Percentiles rank a stretch among this genome's conserved stretches.
Evolutionary conservation across 495 filamentous ascomycete genomes (phyloP).

Genomic region (Amniculicola lignicola): DNA sequence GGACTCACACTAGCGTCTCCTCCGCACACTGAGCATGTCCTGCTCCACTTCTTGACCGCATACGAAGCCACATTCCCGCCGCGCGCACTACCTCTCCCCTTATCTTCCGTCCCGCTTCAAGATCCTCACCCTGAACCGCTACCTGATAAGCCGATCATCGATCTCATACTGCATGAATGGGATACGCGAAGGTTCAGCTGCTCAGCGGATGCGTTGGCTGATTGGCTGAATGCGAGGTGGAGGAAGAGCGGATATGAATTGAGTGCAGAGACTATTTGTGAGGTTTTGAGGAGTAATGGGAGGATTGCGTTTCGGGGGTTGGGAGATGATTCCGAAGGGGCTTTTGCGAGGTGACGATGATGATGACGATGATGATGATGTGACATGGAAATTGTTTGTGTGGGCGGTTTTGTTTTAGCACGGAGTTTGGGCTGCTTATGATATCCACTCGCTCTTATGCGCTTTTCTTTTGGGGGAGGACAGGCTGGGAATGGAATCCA

Average conservation of each 20-base stretch:
- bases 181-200: conserved; percentile 30
- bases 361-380: background rate
- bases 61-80: conserved; percentile 36
- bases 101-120: conserved; percentile 25
- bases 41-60: conserved; percentile 35
- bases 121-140: conserved; percentile 29
- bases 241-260: conserved; percentile 35
- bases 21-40: conserved; percentile 26
- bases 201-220: conserved; percentile 29
- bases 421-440: conserved; percentile 1
- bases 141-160: conserved; percentile 32
- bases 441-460: conserved; percentile 10
- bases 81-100: conserved; percentile 26
- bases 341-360: conserved; percentile 25
- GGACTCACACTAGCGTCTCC: conserved; percentile 31
- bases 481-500: background rate
- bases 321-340: conserved; percentile 33
- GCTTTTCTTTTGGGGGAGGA: background rate
- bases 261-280: conserved; percentile 31
- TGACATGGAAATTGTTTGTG: background rate
- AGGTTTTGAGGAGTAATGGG: conserved; percentile 32
- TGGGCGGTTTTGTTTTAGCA: background rate
- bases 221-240: conserved; percentile 36
- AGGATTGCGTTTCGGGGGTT: conserved; percentile 34
- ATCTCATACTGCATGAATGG: conserved; percentile 35